Base-by-base conservation (phyloP, 352 stramenopile species). In the Pythium aphanidermatum region DNA sequence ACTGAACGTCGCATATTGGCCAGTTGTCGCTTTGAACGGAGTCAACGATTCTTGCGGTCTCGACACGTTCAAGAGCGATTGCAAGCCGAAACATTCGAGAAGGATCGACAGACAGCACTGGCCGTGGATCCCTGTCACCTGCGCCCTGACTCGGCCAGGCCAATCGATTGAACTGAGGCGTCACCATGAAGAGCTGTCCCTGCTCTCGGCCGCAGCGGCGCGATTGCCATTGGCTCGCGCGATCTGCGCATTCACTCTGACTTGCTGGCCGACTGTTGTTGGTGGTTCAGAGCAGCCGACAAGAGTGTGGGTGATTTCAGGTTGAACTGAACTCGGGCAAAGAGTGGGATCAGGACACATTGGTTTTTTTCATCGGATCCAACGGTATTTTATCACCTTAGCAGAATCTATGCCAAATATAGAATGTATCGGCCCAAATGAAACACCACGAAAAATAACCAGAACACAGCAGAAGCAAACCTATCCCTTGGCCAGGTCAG, bases 291-390 rank as follows among this genome's bases (percentile, higher is more conserved):
- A 60, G 45, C 46, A 20, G 25, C 28, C 23, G 12, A 17, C 24
- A 19, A 54, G 51, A 60, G 43, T 61, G 52, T 51, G 33, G 52
- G 38, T 55, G 24, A 36, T 52, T 36, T 23, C 35, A 48, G 27
- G 45, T 61, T 61, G 52, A 61, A 61, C 54, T 55, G 46, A 55
- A 62, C 40, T 44, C 25, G 37, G 23, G 21, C 16, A 7, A 47
- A 51, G 50, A 58, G 50, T 58, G 50, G 50, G 43, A 59, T 52
- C 51, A 53, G 51, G 33, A 48, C 34, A 13, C 19, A 26, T n/a
- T 39, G 39, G 20, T 52, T 58, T 52, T 51, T 33, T 38, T 23
- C 2, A 4, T 8, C n/a, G 24, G 42, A 45, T 44, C 39, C 40
- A 38, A 51, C 41, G 27, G 40, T 49, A 55, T 26, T 46, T 46